Conservation (phyloP, 2,329 filamentous ascomycete species). For the Xylaria sp. region DNA sequence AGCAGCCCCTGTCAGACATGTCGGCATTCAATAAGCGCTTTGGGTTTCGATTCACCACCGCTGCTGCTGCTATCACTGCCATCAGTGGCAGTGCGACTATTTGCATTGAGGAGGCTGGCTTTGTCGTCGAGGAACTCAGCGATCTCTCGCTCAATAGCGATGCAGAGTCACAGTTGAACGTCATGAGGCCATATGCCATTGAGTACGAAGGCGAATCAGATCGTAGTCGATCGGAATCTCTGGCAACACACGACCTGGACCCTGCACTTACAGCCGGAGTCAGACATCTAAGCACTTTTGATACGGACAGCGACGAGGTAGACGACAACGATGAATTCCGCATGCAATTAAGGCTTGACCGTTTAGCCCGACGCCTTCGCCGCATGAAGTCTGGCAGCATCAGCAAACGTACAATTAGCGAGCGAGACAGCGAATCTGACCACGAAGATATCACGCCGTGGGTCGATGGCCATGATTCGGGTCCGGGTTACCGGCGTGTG, state of each 20-base stretch:
- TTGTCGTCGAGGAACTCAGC: conserved; percentile 31
- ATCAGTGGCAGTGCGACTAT: conserved; percentile 17
- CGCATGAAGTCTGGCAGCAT: conserved; percentile 34
- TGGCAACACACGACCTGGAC: conserved; percentile 27
- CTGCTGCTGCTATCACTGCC: conserved; percentile 16
- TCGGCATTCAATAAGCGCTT: conserved; percentile 21
- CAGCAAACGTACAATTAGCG: conserved; percentile 35
- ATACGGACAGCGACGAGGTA: conserved; percentile 25
- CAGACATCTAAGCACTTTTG: conserved; percentile 28
- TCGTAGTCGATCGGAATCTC: conserved; percentile 27
- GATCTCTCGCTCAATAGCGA: conserved; percentile 28
- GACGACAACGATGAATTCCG: conserved; percentile 29
- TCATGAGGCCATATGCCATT: conserved; percentile 28
- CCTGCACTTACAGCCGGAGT: conserved; percentile 27
- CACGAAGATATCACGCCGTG: conserved; percentile 31
- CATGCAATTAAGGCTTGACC: conserved; percentile 18
- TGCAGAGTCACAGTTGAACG: conserved; percentile 22
- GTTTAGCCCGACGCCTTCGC: conserved; percentile 26
- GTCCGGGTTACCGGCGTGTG: conserved; percentile 25
- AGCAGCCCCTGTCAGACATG: conserved; percentile 27
- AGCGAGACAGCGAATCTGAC: conserved; percentile 33
- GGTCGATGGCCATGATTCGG: conserved; percentile 24
- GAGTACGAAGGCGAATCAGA: conserved; percentile 30
- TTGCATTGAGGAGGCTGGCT: conserved; percentile 22
- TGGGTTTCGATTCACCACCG: conserved; percentile 21